phyloP scores from a whole-genome alignment of 2,329 filamentous ascomycete genomes.

The Plenodomus tracheiphilus region DNA sequence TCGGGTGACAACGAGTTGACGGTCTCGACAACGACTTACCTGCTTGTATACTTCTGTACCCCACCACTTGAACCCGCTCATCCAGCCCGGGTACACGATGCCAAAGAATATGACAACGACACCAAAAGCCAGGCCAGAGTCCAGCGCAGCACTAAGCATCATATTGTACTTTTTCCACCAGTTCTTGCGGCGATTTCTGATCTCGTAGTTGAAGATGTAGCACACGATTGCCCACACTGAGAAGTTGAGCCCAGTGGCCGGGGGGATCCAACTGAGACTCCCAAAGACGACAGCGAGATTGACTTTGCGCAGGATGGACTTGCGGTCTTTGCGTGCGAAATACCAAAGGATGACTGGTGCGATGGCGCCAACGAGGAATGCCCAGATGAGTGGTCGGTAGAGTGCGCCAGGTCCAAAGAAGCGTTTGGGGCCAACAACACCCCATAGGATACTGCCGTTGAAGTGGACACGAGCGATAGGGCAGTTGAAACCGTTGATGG shows the following conservation, averaged over 20 bases:
- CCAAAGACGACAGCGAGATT: slow-evolving; percentile 84
- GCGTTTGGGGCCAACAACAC: slow-evolving; percentile 78
- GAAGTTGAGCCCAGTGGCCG: slow-evolving; percentile 81
- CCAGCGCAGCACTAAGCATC: slow-evolving; percentile 81
- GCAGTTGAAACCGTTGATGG: slow-evolving; percentile 86
- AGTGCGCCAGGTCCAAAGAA: slow-evolving; percentile 79
- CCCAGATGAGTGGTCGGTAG: slow-evolving; percentile 78
- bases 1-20: not conserved
- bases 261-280: slow-evolving; percentile 82
- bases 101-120: slow-evolving; percentile 85
- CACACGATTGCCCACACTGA: slow-evolving; percentile 85
- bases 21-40: slow-evolving; percentile 37
- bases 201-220: slow-evolving; percentile 79
- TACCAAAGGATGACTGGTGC: slow-evolving; percentile 76
- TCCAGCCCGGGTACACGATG: slow-evolving; percentile 79
- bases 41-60: slow-evolving; percentile 83
- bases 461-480: slow-evolving; percentile 87
- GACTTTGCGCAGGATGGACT: slow-evolving; percentile 71
- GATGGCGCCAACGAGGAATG: slow-evolving; percentile 75
- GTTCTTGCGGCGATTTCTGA: slow-evolving; percentile 67
- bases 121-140: slow-evolving; percentile 80
- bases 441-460: slow-evolving; percentile 88
- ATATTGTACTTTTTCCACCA: slow-evolving; percentile 96
- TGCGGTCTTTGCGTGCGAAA: slow-evolving; percentile 60
- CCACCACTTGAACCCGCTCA: slow-evolving; percentile 80